These are phyloP conservation scores for Diplodia mutila DNA, from an alignment of 2,329 filamentous ascomycete genomes.

Conservation along the genomic window DNA sequence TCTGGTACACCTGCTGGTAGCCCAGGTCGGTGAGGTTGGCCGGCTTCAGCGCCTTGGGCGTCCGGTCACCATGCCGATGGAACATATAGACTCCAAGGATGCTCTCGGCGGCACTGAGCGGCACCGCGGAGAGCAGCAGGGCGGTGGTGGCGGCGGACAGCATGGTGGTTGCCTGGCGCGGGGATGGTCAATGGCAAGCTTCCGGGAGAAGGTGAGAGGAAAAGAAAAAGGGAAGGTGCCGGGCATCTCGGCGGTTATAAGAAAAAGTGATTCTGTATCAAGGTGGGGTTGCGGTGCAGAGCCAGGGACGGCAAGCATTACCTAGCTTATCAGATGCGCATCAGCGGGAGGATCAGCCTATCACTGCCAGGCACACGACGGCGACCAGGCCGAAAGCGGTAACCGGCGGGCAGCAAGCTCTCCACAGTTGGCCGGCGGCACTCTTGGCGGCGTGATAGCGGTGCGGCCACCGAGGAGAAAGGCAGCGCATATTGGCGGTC, in stretches of 20 bases:
- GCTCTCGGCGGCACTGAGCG: slow-evolving; percentile 58
- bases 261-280: not conserved
- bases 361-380: slow-evolving; percentile 6
- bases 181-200: not conserved
- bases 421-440: slow-evolving; percentile 7
- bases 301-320: not conserved
- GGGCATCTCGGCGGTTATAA: slow-evolving; percentile 14
- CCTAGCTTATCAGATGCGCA: slow-evolving; percentile 10
- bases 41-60: slow-evolving; percentile 72
- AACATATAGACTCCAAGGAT: slow-evolving; percentile 85
- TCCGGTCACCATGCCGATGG: slow-evolving; percentile 87
- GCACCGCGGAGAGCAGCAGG: slow-evolving; percentile 33
- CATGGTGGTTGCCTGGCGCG: slow-evolving; percentile 28
- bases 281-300: slow-evolving; percentile 16
- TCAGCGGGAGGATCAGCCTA: slow-evolving; percentile 18
- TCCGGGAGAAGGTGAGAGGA: not conserved
- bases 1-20: slow-evolving; percentile 72
- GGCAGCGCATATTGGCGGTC: not conserved
- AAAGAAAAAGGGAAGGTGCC: not conserved
- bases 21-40: slow-evolving; percentile 78
- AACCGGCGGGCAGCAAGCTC: not conserved
- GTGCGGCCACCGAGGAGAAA: slow-evolving; percentile 23
- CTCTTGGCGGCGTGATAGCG: slow-evolving; percentile 8
- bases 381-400: slow-evolving; percentile 6
- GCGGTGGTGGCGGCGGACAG: slow-evolving; percentile 34